Conservation (phyloP, 352 stramenopile species). For the Aphanomyces stellatus region DNA sequence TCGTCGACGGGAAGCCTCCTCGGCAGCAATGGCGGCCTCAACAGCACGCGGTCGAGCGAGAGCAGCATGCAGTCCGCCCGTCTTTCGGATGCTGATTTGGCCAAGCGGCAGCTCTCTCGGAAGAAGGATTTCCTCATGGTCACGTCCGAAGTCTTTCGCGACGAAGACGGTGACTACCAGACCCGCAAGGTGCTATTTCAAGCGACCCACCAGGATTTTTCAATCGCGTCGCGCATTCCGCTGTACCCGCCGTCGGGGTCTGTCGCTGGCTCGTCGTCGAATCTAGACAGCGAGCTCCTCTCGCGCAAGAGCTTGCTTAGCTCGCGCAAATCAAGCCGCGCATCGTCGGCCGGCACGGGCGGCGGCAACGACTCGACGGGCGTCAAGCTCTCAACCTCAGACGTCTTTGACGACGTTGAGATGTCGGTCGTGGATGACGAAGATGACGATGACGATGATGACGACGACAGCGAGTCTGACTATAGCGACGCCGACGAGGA, state of each 20-base stretch:
- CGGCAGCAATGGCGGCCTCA: not conserved
- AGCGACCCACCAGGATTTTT: slow-evolving; percentile 77
- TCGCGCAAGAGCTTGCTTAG: slow-evolving; percentile 35
- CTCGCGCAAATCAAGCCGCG: slow-evolving; percentile 43
- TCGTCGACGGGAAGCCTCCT: slow-evolving; percentile 26
- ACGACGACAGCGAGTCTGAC: slow-evolving; percentile 40
- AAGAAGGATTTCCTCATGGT: slow-evolving; percentile 89
- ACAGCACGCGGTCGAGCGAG: not conserved
- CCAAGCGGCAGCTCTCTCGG: slow-evolving; percentile 75
- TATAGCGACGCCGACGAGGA: slow-evolving; percentile 79
- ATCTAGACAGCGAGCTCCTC: slow-evolving; percentile 28
- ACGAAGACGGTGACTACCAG: slow-evolving; percentile 78
- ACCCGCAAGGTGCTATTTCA: slow-evolving; percentile 85
- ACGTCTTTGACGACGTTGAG: slow-evolving; percentile 29
- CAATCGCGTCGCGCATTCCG: slow-evolving; percentile 65
- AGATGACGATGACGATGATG: slow-evolving; percentile 49
- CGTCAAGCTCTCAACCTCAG: slow-evolving; percentile 66
- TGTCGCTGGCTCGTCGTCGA: slow-evolving; percentile 32
- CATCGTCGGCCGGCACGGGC: slow-evolving; percentile 29
- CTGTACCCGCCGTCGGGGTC: too few relatives aligned
- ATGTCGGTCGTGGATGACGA: slow-evolving; percentile 68
- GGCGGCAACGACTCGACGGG: slow-evolving; percentile 29
- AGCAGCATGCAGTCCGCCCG: slow-evolving; percentile 22
- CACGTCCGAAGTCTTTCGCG: slow-evolving; percentile 81
- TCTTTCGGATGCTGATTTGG: slow-evolving; percentile 51